These are phyloP conservation scores for Metschnikowia santaceciliae DNA, from an alignment of 805 yeast genomes.

Conservation along the genomic window DNA sequence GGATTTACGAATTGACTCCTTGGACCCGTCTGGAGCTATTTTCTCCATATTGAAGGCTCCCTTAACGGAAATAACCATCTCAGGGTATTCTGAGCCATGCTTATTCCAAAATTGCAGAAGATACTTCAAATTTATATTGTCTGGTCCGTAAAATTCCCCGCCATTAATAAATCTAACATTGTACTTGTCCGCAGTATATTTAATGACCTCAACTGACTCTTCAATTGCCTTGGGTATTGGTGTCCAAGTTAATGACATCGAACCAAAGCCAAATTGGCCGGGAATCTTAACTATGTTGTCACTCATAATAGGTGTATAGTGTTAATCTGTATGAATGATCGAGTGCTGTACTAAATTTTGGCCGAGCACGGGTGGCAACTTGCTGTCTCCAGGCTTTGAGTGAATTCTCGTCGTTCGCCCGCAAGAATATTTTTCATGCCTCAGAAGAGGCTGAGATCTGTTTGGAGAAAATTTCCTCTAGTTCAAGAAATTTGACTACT, in stretches of 20 bases:
- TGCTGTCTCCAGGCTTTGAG: background rate
- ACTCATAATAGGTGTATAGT: background rate
- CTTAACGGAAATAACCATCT: conserved; percentile 62
- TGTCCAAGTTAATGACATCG: conserved; percentile 78
- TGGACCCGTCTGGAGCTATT: conserved; percentile 46
- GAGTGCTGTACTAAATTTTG: background rate
- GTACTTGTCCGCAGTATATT: conserved; percentile 38
- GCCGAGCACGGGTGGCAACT: background rate
- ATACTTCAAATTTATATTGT: conserved; percentile 49
- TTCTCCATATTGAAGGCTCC: conserved; percentile 49
- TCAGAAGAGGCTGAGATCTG: background rate
- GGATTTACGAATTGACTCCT: conserved; percentile 44
- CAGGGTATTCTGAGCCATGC: conserved; percentile 49
- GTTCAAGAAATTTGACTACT: background rate
- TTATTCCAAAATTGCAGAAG: conserved; percentile 55
- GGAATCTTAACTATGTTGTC: conserved; percentile 11
- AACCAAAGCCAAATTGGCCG: conserved; percentile 61
- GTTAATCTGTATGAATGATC: background rate
- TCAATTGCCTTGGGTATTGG: conserved; percentile 52
- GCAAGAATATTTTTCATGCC: background rate
- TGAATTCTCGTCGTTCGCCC: background rate
- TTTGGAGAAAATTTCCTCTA: background rate
- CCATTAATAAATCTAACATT: conserved; percentile 59
- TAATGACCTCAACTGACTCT: conserved; percentile 51
- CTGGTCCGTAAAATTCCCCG: conserved; percentile 74